Evolutionary conservation across 2,329 filamentous ascomycete genomes (phyloP).

Genomic region (Lachnellula hyalina): DNA sequence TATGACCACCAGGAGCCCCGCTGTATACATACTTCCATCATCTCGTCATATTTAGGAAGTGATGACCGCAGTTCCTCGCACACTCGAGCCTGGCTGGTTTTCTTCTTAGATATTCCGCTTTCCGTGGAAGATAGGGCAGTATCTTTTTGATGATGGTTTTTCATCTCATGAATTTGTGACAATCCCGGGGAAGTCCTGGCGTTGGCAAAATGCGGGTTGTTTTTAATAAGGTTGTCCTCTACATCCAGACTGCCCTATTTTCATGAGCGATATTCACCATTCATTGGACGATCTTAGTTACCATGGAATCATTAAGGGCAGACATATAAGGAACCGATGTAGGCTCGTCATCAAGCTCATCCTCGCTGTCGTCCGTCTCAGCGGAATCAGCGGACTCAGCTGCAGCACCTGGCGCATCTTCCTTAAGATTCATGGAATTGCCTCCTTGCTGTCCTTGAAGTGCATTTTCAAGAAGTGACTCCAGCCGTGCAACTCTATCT

Average conservation of each 20-base stretch:
- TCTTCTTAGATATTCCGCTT: no score
- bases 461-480: not conserved
- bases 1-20: constrained; percentile 2
- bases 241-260: no score
- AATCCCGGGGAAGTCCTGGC: not conserved
- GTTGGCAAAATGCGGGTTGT: not conserved
- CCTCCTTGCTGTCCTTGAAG: not conserved
- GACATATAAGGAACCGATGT: not conserved
- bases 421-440: not conserved
- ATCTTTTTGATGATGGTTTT: not conserved
- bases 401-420: no score
- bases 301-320: constrained; percentile 1
- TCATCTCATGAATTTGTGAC: not conserved
- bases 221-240: no score
- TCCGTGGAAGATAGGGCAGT: no score
- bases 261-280: no score
- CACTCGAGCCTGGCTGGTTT: not conserved
- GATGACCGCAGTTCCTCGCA: not conserved
- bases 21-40: not conserved
- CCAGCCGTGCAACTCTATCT: not conserved
- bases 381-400: not conserved
- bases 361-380: not conserved
- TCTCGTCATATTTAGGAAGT: constrained; percentile 1
- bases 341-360: not conserved
- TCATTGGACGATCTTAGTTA: not conserved